A percentile compares a stretch with the other conserved stretches of the same genome.
Conservation (phyloP, 192 early-diverging fungal genomes). For the Coemansia sp. region DNA sequence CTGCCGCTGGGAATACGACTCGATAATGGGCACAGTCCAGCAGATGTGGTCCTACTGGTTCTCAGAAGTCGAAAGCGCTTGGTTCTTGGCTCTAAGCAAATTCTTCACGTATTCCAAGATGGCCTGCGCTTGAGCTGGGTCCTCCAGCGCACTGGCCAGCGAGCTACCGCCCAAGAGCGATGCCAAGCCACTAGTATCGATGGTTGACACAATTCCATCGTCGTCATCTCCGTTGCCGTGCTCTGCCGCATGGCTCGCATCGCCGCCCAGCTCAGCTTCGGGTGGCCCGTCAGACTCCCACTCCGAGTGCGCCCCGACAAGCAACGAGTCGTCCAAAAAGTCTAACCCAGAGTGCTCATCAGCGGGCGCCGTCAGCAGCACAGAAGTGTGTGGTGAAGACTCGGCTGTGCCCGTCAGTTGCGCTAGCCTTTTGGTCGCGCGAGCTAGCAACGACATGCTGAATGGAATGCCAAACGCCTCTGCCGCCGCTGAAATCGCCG, state of each 20-base stretch:
- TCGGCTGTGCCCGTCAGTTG: neutral
- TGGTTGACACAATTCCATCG: conserved; percentile 31
- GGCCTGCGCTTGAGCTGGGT: conserved; percentile 40
- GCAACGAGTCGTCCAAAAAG: neutral
- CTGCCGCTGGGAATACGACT: no score
- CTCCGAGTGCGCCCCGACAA: neutral
- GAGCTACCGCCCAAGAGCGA: conserved; percentile 41
- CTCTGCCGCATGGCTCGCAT: neutral
- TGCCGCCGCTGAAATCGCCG: conserved; percentile 50
- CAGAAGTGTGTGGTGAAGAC: conserved; percentile 3
- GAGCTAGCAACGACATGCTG: conserved; percentile 25
- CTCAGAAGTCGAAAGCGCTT: neutral
- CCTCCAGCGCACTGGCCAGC: conserved; percentile 51
- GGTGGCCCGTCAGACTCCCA: conserved; percentile 17
- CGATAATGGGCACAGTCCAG: neutral
- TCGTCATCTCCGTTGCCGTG: neutral
- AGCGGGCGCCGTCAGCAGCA: conserved; percentile 10
- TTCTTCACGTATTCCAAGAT: conserved; percentile 53
- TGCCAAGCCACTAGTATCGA: conserved; percentile 50
- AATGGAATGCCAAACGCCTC: conserved; percentile 56
- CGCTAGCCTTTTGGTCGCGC: conserved; percentile 22
- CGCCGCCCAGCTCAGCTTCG: neutral
- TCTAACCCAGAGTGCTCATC: conserved; percentile 8
- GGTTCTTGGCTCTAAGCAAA: conserved; percentile 37
- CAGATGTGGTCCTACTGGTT: neutral